phyloP scores from a whole-genome alignment of 2,329 filamentous ascomycete species.

The Hirsutella thompsonii region DNA sequence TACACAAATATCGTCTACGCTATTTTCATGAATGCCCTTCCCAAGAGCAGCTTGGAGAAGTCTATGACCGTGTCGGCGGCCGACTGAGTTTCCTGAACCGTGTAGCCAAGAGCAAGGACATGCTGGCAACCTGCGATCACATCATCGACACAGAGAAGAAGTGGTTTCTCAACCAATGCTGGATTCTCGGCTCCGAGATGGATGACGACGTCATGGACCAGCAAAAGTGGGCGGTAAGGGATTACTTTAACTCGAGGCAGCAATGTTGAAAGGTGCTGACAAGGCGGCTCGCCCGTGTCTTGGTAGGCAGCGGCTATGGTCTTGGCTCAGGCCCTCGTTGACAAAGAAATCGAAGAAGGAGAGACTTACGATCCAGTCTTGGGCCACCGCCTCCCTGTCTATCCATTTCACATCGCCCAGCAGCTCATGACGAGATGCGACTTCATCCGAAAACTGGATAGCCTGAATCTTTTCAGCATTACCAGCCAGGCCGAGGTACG shows the following conservation, averaged over 20 bases:
- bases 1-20: conserved; percentile 66
- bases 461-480: conserved; percentile 91
- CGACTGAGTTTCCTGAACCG: conserved; percentile 78
- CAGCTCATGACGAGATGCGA: conserved; percentile 93
- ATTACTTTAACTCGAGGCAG: neutral
- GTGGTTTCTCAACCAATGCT: conserved; percentile 69
- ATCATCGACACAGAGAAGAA: conserved; percentile 58
- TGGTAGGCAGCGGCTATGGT: conserved; percentile 81
- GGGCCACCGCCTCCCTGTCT: conserved; percentile 68
- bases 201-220: conserved; percentile 98
- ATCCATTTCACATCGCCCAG: conserved; percentile 70
- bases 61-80: conserved; percentile 81
- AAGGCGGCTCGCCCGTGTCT: neutral
- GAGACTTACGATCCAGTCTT: conserved; percentile 50
- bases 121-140: conserved; percentile 65
- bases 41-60: conserved; percentile 48
- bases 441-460: conserved; percentile 86
- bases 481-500: conserved; percentile 77
- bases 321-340: conserved; percentile 80
- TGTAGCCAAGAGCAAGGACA: conserved; percentile 75
- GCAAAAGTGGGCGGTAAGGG: conserved; percentile 80
- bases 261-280: too few species aligned
- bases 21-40: conserved; percentile 56
- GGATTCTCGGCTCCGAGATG: conserved; percentile 61
- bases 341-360: conserved; percentile 57